Conservation (phyloP, 768 basidiomycete genomes). For the Gloeopeniophorella convolvens region DNA sequence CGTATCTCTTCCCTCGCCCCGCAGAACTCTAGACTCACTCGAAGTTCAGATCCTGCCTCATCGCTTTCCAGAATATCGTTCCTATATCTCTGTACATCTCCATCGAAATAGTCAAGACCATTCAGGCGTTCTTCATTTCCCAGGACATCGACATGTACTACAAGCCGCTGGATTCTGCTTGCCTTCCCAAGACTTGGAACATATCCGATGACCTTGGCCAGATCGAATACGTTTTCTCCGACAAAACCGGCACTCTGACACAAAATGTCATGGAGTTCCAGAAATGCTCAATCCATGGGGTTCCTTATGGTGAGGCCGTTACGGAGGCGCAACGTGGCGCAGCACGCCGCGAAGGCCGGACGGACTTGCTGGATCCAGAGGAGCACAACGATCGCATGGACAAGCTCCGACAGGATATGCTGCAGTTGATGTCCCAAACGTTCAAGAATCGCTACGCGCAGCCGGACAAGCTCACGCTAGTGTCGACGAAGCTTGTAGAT, state of each 20-base stretch:
- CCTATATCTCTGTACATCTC: conserved; percentile 96
- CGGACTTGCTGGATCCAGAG: conserved; percentile 56
- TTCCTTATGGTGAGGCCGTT: conserved; percentile 86
- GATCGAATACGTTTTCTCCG: conserved; percentile 92
- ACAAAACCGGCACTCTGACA: conserved; percentile 96
- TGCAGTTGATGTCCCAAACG: conserved; percentile 59
- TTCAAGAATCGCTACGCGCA: conserved; percentile 90
- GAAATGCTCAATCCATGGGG: conserved; percentile 82
- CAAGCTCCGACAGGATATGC: conserved; percentile 68
- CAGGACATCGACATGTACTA: conserved; percentile 98
- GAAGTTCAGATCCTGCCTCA: conserved; percentile 69
- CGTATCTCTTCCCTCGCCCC: conserved; percentile 45
- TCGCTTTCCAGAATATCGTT: conserved; percentile 96
- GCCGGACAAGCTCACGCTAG: conserved; percentile 74
- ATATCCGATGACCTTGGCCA: conserved; percentile 98
- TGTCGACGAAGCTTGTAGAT: conserved; percentile 79
- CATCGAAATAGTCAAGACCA: conserved; percentile 96
- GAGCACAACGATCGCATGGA: conserved; percentile 65
- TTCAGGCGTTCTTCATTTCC: conserved; percentile 94
- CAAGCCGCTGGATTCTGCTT: conserved; percentile 74
- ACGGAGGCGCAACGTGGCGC: conserved; percentile 95
- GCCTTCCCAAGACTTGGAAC: conserved; percentile 97
- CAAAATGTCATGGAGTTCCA: conserved; percentile 99
- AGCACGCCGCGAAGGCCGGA: conserved; percentile 72
- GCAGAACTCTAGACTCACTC: neutral